Evolutionary conservation across 129 eudicot species (phyloP), one percentile per base, ranked within the genome.

Genomic region (Artemisia tridentata): DNA sequence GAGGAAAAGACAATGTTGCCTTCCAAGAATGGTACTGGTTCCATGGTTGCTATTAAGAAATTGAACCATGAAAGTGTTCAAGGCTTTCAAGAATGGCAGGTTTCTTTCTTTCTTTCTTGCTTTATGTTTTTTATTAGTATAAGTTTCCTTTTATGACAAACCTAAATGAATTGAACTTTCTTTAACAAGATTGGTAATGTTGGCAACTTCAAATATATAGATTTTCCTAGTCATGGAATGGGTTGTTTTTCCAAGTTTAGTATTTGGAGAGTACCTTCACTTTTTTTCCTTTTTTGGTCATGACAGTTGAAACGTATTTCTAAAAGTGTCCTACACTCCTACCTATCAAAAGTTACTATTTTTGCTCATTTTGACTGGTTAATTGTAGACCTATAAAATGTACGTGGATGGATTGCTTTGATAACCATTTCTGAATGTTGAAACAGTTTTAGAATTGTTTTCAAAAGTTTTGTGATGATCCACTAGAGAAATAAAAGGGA

Each of bases 31-130:
- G 88, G 91, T 38, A 80, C 84, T 1, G 89, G 89, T 48, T 59
- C 79, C 23, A 62, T 84, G 76, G 96, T 91, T 51, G 97, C 97
- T 18, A 84, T 91, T 68, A 88, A 88, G 83, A 91, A 88, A 67
- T 57, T 88, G 82, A 91, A 88, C 62, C 78, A 81, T 25, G 85
- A 82, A 70, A 85, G 97, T 68, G 68, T 80, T 73, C 92, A 88
- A 73, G 97, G 97, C 0, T 91, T 85, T 78, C 78, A 88, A 41
- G 95, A 91, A 79, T 91, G 97, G 97, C 97, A 88, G 97, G 97
- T 85, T 68, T 50, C 29, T 15, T 2, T 43, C 38, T 15, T 13
- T 58, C 25, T 58, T 27, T 45, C 7, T 29, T 29, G 0, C 34
- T 72, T 54, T 21, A 2, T 47, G 21, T 8, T 7, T 10, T 5